Conservation (phyloP, 257 asterid genomes). For the Capsicum pubescens region DNA sequence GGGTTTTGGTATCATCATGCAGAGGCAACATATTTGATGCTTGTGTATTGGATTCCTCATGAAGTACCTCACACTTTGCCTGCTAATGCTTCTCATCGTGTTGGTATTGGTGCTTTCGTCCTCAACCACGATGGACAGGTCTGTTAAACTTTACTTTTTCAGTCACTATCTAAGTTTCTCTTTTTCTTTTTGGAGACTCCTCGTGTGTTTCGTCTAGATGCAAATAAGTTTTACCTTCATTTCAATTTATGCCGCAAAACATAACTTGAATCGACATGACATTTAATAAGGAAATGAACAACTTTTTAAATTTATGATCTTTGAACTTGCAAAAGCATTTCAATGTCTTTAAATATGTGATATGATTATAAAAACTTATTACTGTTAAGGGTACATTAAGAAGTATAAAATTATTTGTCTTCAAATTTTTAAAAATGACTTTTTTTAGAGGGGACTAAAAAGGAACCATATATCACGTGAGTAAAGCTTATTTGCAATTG, state of each 20-base stretch:
- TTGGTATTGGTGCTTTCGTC: slow-evolving; percentile 86
- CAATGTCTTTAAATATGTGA: background rate
- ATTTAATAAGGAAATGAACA: background rate
- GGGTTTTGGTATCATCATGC: slow-evolving; percentile 97
- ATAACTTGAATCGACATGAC: background rate
- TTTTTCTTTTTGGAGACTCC: background rate
- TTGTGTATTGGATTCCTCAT: slow-evolving; percentile 79
- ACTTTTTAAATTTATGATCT: background rate
- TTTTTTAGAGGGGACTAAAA: too few relatives aligned
- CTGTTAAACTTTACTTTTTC: background rate
- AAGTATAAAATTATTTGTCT: background rate
- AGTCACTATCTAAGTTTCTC: background rate
- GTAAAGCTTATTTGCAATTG: background rate
- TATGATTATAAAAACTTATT: background rate
- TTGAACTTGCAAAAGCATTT: background rate
- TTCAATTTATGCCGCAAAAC: background rate
- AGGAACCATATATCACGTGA: too few relatives aligned
- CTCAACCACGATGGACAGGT: slow-evolving; percentile 72
- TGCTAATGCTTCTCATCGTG: slow-evolving; percentile 86
- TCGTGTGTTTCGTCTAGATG: background rate
- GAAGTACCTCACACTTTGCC: slow-evolving; percentile 62
- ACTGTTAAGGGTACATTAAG: too few relatives aligned
- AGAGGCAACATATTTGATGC: slow-evolving; percentile 85
- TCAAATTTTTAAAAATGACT: background rate
- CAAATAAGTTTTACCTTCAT: too few relatives aligned